Base-by-base conservation (phyloP, 352 stramenopile species). In the Phytopythium kandeliae region DNA sequence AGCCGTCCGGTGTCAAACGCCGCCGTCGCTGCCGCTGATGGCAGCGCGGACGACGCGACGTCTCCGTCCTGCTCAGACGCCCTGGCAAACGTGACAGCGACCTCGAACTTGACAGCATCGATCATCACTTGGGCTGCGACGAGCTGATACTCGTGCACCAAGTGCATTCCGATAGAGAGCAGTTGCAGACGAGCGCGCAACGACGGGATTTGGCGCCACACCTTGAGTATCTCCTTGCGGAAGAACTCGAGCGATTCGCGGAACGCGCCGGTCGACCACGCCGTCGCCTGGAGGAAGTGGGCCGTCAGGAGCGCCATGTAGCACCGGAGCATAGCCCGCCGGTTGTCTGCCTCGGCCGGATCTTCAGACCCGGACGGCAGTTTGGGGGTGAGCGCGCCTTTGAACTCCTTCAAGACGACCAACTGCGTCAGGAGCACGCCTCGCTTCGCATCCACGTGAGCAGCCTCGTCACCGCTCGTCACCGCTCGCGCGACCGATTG, bases 191-290 rank as follows among this genome's bases (percentile, higher is more conserved):
- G 70, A 28, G 78, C 60, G 31, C 61, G 52, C 42, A 68, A 64
- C 0, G 70, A 83, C 15, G 61, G 47, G 52, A 90, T 80, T 37
- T 77, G 67, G 15, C 54, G 49, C 65, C 69, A 75, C 6, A 59
- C 62, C 40, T 63, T 62, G 44, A 76, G 71, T 11, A 88, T 19
- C 17, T 88, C 79, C 22, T 71, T 51, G 49, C 76, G 63, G 28
- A 86, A 85, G 57, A 88, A 88, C 9, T 69, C 58, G 3, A 90
- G 57, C 10, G 76, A 85, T 41, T 90, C 76, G 24, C 57, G 73
- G 34, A 90, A 67, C 1, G 65, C 60, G 5, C 81, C 31, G 9
- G 65, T 47, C 12, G 56, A 62, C 12, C 57, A 47, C 11, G 55
- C 63, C 6, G 78, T 35, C 16, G 84, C 61, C 1, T 65, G 59